Evolutionary conservation across 768 basidiomycete species (phyloP).

Genomic region (Boletus rufocinnamomeus): DNA sequence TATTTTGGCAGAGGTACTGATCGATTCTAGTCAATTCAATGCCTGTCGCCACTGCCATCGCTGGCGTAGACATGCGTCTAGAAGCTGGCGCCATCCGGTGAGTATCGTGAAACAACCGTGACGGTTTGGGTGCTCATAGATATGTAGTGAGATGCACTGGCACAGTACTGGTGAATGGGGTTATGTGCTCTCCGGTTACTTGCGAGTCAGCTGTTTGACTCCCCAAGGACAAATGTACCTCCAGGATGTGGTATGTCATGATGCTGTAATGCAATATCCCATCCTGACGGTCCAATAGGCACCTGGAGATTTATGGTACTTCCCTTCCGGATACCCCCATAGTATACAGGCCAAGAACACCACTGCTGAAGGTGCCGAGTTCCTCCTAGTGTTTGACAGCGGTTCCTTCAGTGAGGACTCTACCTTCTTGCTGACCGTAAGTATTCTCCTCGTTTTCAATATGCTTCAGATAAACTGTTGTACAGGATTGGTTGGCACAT

Average conservation of each 20-base stretch:
- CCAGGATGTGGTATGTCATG: constrained; percentile 49
- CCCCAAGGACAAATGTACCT: constrained; percentile 54
- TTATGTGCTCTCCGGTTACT: constrained; percentile 51
- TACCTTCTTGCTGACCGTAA: constrained; percentile 48
- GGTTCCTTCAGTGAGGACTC: constrained; percentile 55
- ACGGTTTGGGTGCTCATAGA: constrained; percentile 7
- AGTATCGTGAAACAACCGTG: not conserved
- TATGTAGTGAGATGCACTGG: constrained; percentile 45
- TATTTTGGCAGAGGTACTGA: not conserved
- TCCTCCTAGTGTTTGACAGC: constrained; percentile 48
- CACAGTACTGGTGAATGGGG: constrained; percentile 51
- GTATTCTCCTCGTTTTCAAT: not conserved
- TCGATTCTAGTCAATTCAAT: constrained; percentile 37
- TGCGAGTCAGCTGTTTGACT: constrained; percentile 52
- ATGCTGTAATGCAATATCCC: constrained; percentile 7
- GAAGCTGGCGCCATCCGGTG: constrained; percentile 46
- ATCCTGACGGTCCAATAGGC: constrained; percentile 25
- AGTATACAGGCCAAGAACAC: constrained; percentile 54
- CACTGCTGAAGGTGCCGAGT: constrained; percentile 49
- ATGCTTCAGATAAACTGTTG: not conserved
- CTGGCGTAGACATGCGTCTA: constrained; percentile 45
- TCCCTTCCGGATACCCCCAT: constrained; percentile 59
- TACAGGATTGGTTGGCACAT: constrained; percentile 68
- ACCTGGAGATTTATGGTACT: constrained; percentile 58
- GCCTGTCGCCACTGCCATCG: constrained; percentile 42